phyloP scores from a whole-genome alignment of 805 yeast genomes.

The Cyberlindnera nakhonratchasimensis region DNA sequence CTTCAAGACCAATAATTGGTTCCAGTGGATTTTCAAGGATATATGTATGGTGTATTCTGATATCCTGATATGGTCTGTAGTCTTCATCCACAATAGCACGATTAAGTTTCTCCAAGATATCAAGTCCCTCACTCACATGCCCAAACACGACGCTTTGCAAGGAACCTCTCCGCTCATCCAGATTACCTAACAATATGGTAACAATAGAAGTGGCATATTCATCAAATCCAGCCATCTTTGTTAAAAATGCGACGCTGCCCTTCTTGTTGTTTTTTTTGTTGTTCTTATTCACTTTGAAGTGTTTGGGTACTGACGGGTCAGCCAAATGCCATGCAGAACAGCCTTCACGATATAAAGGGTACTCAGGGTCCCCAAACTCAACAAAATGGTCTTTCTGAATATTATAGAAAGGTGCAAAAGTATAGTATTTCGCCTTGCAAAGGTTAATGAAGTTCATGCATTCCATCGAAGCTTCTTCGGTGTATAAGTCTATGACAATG shows the following conservation, averaged over 20 bases:
- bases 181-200: constrained; percentile 34
- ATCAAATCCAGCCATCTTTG: constrained; percentile 6
- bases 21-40: constrained; percentile 53
- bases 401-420: constrained; percentile 47
- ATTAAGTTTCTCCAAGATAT: constrained; percentile 43
- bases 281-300: constrained; percentile 24
- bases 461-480: constrained; percentile 35
- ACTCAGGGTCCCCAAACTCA: constrained; percentile 48
- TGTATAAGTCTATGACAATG: constrained; percentile 46
- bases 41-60: constrained; percentile 49
- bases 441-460: constrained; percentile 49
- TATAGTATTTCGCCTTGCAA: constrained; percentile 49
- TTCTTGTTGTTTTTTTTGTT: constrained; percentile 24
- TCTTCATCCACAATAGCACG: constrained; percentile 35
- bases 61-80: constrained; percentile 43
- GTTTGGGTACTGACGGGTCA: constrained; percentile 15
- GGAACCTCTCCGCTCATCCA: constrained; percentile 17
- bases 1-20: constrained; percentile 28
- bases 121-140: constrained; percentile 47
- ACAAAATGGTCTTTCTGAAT: constrained; percentile 38
- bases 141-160: constrained; percentile 41
- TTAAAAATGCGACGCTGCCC: constrained; percentile 36
- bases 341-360: constrained; percentile 36
- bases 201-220: constrained; percentile 35
- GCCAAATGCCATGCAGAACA: constrained; percentile 32